phyloP scores from a whole-genome alignment of 495 filamentous ascomycete genomes.

The Talaromyces stipitatus region DNA sequence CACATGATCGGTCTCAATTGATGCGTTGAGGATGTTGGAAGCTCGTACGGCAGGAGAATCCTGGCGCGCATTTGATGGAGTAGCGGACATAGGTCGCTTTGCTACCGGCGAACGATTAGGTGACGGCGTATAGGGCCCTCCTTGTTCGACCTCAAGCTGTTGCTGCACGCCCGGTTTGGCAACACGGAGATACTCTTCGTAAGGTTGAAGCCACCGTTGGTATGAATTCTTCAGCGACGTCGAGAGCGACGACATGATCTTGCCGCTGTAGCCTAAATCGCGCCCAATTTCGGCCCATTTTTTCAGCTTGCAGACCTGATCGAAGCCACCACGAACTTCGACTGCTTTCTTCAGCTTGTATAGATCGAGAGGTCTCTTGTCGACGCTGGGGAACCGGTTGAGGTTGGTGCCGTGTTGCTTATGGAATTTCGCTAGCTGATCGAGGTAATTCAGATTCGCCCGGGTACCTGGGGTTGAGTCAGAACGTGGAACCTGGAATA shows the following conservation, averaged over 20 bases:
- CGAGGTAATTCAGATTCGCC: constrained; percentile 91
- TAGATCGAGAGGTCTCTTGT: constrained; percentile 93
- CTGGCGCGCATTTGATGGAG: constrained; percentile 55
- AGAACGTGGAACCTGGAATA: constrained; percentile 27
- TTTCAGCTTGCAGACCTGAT: constrained; percentile 91
- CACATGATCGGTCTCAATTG: constrained; percentile 47
- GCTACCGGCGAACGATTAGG: constrained; percentile 71
- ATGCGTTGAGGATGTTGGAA: constrained; percentile 56
- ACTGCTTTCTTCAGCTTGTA: constrained; percentile 97
- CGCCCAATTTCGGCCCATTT: constrained; percentile 99
- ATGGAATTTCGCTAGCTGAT: constrained; percentile 93
- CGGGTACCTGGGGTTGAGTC: constrained; percentile 62
- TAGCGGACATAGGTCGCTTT: constrained; percentile 55
- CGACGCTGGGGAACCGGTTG: constrained; percentile 89
- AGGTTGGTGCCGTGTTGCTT: constrained; percentile 92
- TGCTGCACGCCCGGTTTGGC: constrained; percentile 97
- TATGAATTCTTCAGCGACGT: constrained; percentile 99
- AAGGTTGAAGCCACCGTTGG: constrained; percentile 90
- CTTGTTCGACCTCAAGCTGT: constrained; percentile 86
- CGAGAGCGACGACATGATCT: constrained; percentile 99
- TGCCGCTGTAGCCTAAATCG: constrained; percentile 95
- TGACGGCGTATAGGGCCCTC: constrained; percentile 90
- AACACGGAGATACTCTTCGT: constrained; percentile 87
- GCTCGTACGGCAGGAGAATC: constrained; percentile 67
- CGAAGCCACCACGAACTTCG: constrained; percentile 86